phyloP scores from a whole-genome alignment of 441 rosid genomes.

The Pelargonium citronellum region DNA sequence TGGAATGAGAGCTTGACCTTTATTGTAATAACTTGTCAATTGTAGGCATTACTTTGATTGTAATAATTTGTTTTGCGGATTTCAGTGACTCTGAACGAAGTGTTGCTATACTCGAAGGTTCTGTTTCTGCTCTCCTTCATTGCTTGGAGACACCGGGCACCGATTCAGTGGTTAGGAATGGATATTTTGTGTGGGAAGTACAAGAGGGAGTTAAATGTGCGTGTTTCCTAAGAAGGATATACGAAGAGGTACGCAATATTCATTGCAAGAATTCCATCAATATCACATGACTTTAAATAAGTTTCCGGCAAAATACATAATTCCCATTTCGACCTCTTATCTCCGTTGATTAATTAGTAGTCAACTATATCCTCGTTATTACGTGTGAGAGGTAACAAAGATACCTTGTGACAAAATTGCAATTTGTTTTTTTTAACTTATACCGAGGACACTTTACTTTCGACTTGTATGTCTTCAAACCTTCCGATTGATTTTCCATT shows the following conservation, averaged over 20 bases:
- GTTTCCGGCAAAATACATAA: background rate
- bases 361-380: too few species aligned
- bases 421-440: too few species aligned
- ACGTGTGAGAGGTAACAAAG: too few species aligned
- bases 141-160: constrained; percentile 58
- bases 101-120: constrained; percentile 69
- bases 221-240: constrained; percentile 73
- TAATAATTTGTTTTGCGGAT: constrained; percentile 17
- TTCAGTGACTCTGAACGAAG: constrained; percentile 61
- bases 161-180: constrained; percentile 28
- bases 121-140: constrained; percentile 57
- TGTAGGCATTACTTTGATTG: too few species aligned
- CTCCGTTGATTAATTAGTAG: too few species aligned
- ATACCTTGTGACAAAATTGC: too few species aligned
- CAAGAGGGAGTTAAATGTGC: constrained; percentile 73
- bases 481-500: background rate
- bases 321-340: background rate
- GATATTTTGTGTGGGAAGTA: constrained; percentile 45
- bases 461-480: too few species aligned
- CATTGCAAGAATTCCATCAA: background rate
- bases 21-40: background rate
- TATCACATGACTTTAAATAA: background rate
- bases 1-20: background rate
- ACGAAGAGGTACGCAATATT: constrained; percentile 68
- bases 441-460: too few species aligned